Conservation (phyloP, 768 basidiomycete genomes). For the Termitomyces sp. region DNA sequence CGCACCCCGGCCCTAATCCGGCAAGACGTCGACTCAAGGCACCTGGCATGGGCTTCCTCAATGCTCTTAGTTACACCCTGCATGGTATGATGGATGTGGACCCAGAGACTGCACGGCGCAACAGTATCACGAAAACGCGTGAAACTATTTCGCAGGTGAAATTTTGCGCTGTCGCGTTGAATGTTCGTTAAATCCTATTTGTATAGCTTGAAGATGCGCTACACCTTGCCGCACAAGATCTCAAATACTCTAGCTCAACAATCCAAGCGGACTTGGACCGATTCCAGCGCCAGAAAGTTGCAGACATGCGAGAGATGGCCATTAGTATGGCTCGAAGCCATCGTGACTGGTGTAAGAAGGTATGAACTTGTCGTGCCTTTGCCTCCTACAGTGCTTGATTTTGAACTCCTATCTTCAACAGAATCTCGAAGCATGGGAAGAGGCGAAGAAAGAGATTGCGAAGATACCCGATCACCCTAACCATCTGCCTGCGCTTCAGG, state of each 20-base stretch:
- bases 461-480: conserved; percentile 93
- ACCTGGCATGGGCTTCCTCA: conserved; percentile 83
- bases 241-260: conserved; percentile 94
- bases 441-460: conserved; percentile 87
- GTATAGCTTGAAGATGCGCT: conserved; percentile 89
- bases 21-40: conserved; percentile 49
- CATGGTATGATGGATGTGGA: conserved; percentile 99
- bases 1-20: conserved; percentile 79
- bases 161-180: conserved; percentile 2
- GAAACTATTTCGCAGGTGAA: conserved; percentile 92
- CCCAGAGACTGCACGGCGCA: conserved; percentile 92
- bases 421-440: conserved; percentile 98
- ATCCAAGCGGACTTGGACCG: conserved; percentile 97
- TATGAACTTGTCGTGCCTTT: conserved; percentile 23
- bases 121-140: conserved; percentile 89
- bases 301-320: conserved; percentile 91
- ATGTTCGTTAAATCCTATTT: conserved; percentile 4
- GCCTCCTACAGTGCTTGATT: background rate
- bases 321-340: conserved; percentile 88
- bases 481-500: conserved; percentile 42
- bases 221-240: conserved; percentile 87
- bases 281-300: conserved; percentile 98
- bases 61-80: conserved; percentile 89
- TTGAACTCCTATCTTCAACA: conserved; percentile 25
- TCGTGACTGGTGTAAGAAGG: conserved; percentile 97